Evolutionary conservation across 108 stramenopile genomes (phyloP), one percentile per base, ranked within the genome.

Genomic region (Poteriospumella lacustris): DNA sequence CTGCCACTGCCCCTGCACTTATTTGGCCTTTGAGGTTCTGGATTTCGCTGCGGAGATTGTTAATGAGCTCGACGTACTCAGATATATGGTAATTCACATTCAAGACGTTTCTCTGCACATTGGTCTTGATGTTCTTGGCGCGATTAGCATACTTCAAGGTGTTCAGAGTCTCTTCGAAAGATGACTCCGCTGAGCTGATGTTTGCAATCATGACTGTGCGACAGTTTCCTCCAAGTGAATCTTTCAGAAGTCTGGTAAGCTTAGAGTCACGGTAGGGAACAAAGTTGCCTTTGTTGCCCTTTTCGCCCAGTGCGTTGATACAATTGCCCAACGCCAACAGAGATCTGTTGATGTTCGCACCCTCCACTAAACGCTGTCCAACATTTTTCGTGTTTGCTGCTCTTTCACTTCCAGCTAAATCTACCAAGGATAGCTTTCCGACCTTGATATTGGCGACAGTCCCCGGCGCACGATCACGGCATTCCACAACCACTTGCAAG

Each of bases 261-360:
- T 97, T 96, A 41, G 90, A 91, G 83, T 99, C 98, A 0, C 98
- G 89, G 82, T 96, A 99, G 0, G 96, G 95, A 0, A 97, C 95
- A 81, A 91, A 92, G 56, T 88, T 87, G 39, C 90, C 89, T 43
- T 79, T 83, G 78, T 90, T 87, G 59, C 78, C 85, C 62, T 86
- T 85, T 73, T 89, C 91, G 0, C 91, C 90, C 1, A 99, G 79
- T 0, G 96, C 95, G 42, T 95, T 95, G 80, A 99, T 97, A 52
- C 94, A 94, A 78, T 99, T 96, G 9, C 96, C 98, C 47, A 99
- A 79, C 28, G 96, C 94, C 24, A 99, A 86, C 62, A 99, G 73
- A 0, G 92, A 92, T 62, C 96, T 90, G 77, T 97, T 98, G 85
- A 98, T 98, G 79, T 95, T 92, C 31, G 95, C 95, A 0, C 96